Evolutionary conservation across 345 rosid genomes (phyloP).

Genomic region (Lumnitzera racemosa): DNA sequence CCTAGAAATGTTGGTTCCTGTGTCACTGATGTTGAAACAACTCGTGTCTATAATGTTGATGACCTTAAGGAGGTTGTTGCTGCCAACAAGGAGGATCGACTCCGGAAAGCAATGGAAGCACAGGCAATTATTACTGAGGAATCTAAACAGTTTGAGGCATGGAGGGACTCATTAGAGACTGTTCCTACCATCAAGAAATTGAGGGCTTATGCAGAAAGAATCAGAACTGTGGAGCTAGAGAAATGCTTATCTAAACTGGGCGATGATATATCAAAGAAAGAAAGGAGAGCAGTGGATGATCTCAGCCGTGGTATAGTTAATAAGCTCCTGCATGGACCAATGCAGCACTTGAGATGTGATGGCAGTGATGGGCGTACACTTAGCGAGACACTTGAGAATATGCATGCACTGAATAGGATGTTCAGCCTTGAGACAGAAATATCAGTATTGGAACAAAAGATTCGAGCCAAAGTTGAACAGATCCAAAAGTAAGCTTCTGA

Average conservation of each 20-base stretch:
- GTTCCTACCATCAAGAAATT: slow-evolving; percentile 50
- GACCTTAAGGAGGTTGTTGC: slow-evolving; percentile 50
- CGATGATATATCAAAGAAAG: slow-evolving; percentile 36
- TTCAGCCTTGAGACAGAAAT: slow-evolving; percentile 42
- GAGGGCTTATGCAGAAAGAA: slow-evolving; percentile 44
- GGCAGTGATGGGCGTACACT: slow-evolving; percentile 34
- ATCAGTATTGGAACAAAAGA: slow-evolving; percentile 37
- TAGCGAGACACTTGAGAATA: slow-evolving; percentile 43
- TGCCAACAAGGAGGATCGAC: slow-evolving; percentile 44
- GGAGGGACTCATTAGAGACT: slow-evolving; percentile 46
- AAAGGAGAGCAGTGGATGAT: slow-evolving; percentile 39
- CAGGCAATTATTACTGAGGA: slow-evolving; percentile 35
- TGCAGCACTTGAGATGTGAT: slow-evolving; percentile 50
- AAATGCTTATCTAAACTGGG: slow-evolving; percentile 45
- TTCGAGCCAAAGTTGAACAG: slow-evolving; percentile 31
- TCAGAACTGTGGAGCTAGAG: slow-evolving; percentile 34
- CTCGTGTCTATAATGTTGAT: slow-evolving; percentile 36
- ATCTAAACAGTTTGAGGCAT: slow-evolving; percentile 40
- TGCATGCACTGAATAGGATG: slow-evolving; percentile 50
- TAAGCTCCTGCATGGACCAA: slow-evolving; percentile 49
- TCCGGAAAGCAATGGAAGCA: slow-evolving; percentile 42
- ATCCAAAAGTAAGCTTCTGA: slow-evolving; percentile 24
- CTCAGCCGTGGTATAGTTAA: slow-evolving; percentile 44
- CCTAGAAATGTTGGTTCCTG: slow-evolving; percentile 43
- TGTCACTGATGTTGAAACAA: slow-evolving; percentile 22